Base-by-base conservation (phyloP, 352 stramenopile species). In the Globisporangium rhizosaccharum region DNA sequence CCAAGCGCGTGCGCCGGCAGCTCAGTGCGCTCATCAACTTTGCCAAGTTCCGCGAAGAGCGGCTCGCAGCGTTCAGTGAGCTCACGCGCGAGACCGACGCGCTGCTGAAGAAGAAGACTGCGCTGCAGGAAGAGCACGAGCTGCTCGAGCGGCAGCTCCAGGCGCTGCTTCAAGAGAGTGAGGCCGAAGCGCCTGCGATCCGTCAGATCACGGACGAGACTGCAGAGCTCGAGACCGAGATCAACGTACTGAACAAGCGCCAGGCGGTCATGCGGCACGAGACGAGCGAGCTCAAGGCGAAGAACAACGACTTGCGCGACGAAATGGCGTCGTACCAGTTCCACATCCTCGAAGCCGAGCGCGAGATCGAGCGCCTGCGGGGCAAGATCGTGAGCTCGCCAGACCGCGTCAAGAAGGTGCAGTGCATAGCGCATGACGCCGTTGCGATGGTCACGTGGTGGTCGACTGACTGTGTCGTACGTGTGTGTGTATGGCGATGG, bases 11-110 rank as follows among this genome's bases (percentile, higher is more conserved):
- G 47, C 80, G 88, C 14, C 72, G 85, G 0, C 93, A 98, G 64
- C 78, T 99, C 37, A 98, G 90, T 59, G 97, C 94, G 25, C 85
- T 98, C 46, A 98, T 99, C 63, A 99, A 99, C 79, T 98, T 99
- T 72, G 79, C 90, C 55, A 98, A 97, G 67, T 99, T 98, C 69
- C 79, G 94, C 18, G 92, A 99, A 57, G 95, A 98, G 62, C 88
- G 92, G 12, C 61, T 98, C 26, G 67, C 66, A 1, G 68, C 92
- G 15, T 97, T 98, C 61, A 71, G 67, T 6, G 76, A 96, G 17
- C 71, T 96, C 41, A 91, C 74, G 36, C 71, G 79, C n/a, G 70
- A 93, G 60, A 86, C 89, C 2, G 85, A 94, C 44, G 63, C 75
- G 51, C 56, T 82, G 41, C 56, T 78, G n/a, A 63, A 63, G 51